These are phyloP conservation scores for Krasilnikovozyma curviuscula DNA, from an alignment of 768 basidiomycete genomes.

Conservation along the genomic window DNA sequence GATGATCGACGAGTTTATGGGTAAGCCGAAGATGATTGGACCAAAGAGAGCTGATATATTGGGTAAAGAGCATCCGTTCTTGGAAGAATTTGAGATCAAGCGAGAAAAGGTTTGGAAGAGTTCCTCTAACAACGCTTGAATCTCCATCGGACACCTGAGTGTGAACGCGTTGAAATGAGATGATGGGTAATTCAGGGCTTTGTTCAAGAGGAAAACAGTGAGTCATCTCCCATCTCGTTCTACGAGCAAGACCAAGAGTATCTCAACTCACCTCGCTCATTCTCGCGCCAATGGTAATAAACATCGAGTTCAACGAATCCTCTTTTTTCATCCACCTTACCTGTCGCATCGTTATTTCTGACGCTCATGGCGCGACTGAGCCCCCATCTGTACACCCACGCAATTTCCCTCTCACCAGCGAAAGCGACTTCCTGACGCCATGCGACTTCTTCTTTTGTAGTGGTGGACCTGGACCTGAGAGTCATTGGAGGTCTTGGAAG, in stretches of 20 bases:
- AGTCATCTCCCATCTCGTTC: conserved; percentile 5
- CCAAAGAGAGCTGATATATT: conserved; percentile 35
- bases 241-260: background rate
- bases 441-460: conserved; percentile 1
- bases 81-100: conserved; percentile 59
- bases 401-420: conserved; percentile 69
- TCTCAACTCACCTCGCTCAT: conserved; percentile 48
- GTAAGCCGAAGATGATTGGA: conserved; percentile 71
- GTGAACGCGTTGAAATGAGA: conserved; percentile 55
- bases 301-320: conserved; percentile 71
- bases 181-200: conserved; percentile 47
- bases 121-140: conserved; percentile 25
- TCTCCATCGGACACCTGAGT: conserved; percentile 15
- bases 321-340: conserved; percentile 28
- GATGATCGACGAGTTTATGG: conserved; percentile 31
- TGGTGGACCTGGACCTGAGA: background rate
- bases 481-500: background rate
- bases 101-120: conserved; percentile 63
- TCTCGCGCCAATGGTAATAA: conserved; percentile 60
- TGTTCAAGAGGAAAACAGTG: conserved; percentile 4
- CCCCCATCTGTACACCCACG: conserved; percentile 84
- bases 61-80: background rate
- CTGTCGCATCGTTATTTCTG: conserved; percentile 41
- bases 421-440: conserved; percentile 56
- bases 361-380: conserved; percentile 58